Conservation (phyloP, 352 stramenopile genomes). For the Pythium phragmiticola region DNA sequence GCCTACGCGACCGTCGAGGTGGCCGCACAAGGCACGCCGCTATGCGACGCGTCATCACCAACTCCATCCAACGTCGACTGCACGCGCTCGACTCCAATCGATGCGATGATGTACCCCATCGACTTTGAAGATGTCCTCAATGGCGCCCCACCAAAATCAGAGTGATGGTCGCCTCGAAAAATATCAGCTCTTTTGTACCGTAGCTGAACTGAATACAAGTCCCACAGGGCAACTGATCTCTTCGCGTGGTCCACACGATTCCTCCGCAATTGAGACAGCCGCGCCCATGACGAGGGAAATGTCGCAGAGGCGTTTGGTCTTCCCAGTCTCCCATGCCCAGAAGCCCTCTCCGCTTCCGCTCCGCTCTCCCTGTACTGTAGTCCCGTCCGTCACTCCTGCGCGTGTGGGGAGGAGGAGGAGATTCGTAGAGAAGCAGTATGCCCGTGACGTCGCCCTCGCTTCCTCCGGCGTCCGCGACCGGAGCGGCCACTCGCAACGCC, state of each 20-base stretch:
- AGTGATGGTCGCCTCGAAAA: constrained; percentile 12
- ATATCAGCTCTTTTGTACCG: constrained; percentile 10
- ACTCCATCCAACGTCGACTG: constrained; percentile 9
- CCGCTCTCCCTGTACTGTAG: neutral
- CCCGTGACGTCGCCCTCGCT: neutral
- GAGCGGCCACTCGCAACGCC: neutral
- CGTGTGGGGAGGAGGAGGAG: neutral
- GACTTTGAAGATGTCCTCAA: constrained; percentile 25
- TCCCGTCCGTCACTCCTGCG: no score
- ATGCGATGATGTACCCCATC: constrained; percentile 19
- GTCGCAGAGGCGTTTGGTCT: constrained; percentile 5
- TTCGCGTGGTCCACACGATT: constrained; percentile 12
- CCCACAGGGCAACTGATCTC: neutral
- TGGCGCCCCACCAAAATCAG: neutral
- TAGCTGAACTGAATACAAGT: constrained; percentile 2
- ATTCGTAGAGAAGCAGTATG: neutral
- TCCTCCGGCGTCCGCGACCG: neutral
- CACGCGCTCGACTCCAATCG: neutral
- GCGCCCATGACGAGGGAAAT: neutral
- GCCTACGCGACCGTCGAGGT: constrained; percentile 6
- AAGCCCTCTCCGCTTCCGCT: neutral
- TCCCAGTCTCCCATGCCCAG: neutral
- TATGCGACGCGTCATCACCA: neutral
- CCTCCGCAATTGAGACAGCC: constrained; percentile 3
- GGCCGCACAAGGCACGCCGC: constrained; percentile 11